Percentiles rank a stretch among this genome's conserved stretches.
Evolutionary conservation across 306 rosid species (phyloP).

Genomic region (Dalbergia cochinchinensis): DNA sequence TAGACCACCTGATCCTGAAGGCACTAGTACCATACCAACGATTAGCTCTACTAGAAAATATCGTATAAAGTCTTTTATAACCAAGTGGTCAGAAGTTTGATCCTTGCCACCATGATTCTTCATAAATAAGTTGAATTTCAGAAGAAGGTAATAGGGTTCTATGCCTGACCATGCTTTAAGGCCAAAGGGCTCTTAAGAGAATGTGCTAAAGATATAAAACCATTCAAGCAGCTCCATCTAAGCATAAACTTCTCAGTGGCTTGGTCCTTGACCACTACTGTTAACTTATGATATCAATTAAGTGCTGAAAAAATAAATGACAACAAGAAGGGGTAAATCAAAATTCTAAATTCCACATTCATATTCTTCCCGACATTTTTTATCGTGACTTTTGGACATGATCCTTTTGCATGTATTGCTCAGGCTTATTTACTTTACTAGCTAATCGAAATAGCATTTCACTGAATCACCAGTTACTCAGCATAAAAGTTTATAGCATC

Average conservation of each 20-base stretch:
- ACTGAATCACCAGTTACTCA: not conserved
- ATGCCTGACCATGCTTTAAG: not conserved
- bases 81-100: not conserved
- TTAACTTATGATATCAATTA: too few relatives aligned
- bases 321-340: not conserved
- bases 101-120: not conserved
- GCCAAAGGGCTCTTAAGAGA: not conserved
- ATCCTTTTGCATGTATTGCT: not conserved
- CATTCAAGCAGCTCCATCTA: not conserved
- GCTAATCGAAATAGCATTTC: slow-evolving; percentile 19
- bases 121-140: not conserved
- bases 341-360: not conserved
- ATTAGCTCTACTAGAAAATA: too few relatives aligned
- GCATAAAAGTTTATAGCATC: not conserved
- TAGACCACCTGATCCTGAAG: too few relatives aligned
- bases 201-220: not conserved
- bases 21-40: too few relatives aligned
- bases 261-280: too few relatives aligned
- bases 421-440: not conserved
- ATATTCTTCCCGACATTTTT: not conserved
- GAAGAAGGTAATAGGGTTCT: not conserved
- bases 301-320: too few relatives aligned
- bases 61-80: too few relatives aligned
- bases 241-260: not conserved
- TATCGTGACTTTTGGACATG: not conserved